phyloP scores from a whole-genome alignment of 352 stramenopile species.

The Globisporangium rhizosaccharum region DNA sequence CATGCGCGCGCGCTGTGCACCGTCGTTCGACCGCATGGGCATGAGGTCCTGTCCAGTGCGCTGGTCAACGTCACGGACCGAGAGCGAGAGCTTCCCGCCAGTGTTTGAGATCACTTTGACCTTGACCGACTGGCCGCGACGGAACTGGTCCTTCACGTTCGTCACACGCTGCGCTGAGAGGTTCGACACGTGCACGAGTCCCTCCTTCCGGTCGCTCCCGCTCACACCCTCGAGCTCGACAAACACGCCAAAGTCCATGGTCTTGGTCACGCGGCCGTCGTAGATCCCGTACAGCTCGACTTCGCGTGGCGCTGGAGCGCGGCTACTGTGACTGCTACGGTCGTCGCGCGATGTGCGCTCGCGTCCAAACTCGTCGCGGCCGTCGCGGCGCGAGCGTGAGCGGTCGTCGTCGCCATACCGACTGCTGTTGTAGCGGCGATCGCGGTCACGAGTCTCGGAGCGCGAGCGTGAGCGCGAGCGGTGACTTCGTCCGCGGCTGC shows the following conservation, averaged over 20 bases:
- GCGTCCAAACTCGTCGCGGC: background rate
- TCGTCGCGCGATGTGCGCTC: constrained; percentile 2
- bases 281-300: constrained; percentile 95
- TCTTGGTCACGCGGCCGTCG: constrained; percentile 89
- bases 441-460: constrained; percentile 14
- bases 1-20: constrained; percentile 42
- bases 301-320: constrained; percentile 21
- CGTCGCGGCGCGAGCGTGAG: too few species aligned
- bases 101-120: constrained; percentile 96
- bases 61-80: constrained; percentile 97
- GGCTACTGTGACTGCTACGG: background rate
- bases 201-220: constrained; percentile 69
- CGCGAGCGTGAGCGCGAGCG: constrained; percentile 43
- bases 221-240: constrained; percentile 86
- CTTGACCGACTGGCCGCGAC: constrained; percentile 89
- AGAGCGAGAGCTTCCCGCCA: constrained; percentile 89
- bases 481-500: constrained; percentile 21
- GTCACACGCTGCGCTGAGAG: constrained; percentile 84
- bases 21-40: constrained; percentile 82
- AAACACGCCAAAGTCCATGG: constrained; percentile 97
- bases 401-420: background rate
- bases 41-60: constrained; percentile 92
- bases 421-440: background rate
- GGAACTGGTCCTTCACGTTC: constrained; percentile 86
- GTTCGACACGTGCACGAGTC: constrained; percentile 94